Evolutionary conservation across 2,329 filamentous ascomycete genomes (phyloP), one percentile per base, ranked within the genome.

Genomic region (Fusarium clavum): DNA sequence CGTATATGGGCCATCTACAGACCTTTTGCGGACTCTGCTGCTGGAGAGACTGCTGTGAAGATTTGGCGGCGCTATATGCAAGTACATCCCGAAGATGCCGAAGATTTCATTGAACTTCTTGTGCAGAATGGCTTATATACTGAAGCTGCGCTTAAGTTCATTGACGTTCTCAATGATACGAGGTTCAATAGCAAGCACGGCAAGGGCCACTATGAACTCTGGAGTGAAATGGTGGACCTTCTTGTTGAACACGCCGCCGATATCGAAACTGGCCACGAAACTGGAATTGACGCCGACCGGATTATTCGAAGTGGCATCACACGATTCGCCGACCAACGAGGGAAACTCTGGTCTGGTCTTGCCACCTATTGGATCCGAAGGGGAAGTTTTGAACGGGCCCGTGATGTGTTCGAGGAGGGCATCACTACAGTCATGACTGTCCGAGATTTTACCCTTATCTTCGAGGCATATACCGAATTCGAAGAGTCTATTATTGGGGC

Each of bases 351-450:
- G 95, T 93, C 93, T 52, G 95, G 95, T 12, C 83, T 99, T 54
- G 96, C 96, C 45, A 96, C 95, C 6, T 99, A 98, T 81, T 98
- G 95, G 94, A 97, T 97, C 78, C 93, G 94, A 63, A 90, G 91
- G 78, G 94, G 94, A 46, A 94, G 92, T 77, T 98, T 98, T 77
- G 97, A 98, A 81, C 91, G 91, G 66, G 94, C 96, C 16, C 87
- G 97, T 70, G 96, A 99, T 79, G 87, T 97, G 6, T 98, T 97
- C 72, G 96, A 99, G 81, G 94, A 98, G 80, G 97, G 93, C 46
- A 93, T 98, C 71, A 97, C 94, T 13, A 98, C 95, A 2, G 97
- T 98, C 69, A 98, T 98, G 95, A 99, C 96, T 4, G 94, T 99
- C 46, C 91, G 96, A 59, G 96, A 99, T 81, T 99, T 99, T 77